These are phyloP conservation scores for Paramecium pentaurelia DNA, from an alignment of 73 alveolate genomes.

Conservation along the genomic window DNA sequence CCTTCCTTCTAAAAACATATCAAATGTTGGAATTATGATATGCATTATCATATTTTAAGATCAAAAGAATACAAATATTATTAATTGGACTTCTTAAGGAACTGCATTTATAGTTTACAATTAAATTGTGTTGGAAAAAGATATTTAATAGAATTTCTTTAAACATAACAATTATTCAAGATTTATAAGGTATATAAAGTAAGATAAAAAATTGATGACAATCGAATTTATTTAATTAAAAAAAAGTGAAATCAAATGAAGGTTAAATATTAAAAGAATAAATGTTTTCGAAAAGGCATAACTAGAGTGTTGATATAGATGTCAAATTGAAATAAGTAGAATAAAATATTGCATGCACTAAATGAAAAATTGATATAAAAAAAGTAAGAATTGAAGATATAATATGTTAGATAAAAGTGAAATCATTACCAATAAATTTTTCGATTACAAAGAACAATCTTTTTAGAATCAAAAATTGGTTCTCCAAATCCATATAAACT, in stretches of 20 bases:
- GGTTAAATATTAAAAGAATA: conserved; percentile 11
- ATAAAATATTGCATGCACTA: conserved; percentile 15
- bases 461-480: conserved; percentile 18
- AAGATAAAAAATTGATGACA: not conserved
- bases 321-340: conserved; percentile 45
- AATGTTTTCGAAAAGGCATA: conserved; percentile 33
- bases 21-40: not conserved
- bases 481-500: conserved; percentile 37
- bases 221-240: conserved; percentile 8
- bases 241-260: not conserved
- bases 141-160: not conserved
- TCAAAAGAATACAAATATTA: not conserved
- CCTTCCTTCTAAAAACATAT: conserved; percentile 21
- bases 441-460: not conserved
- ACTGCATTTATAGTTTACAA: not conserved
- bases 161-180: not conserved
- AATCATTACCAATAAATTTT: not conserved
- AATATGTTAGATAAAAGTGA: not conserved
- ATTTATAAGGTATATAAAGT: not conserved
- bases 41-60: not conserved
- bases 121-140: not conserved
- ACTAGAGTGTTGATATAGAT: conserved; percentile 34
- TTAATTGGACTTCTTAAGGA: not conserved
- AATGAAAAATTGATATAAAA: conserved; percentile 12
- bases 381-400: not conserved